Evolutionary conservation across 2,329 filamentous ascomycete genomes (phyloP), one percentile per base, ranked within the genome.

Genomic region (Aspergillus ustus): DNA sequence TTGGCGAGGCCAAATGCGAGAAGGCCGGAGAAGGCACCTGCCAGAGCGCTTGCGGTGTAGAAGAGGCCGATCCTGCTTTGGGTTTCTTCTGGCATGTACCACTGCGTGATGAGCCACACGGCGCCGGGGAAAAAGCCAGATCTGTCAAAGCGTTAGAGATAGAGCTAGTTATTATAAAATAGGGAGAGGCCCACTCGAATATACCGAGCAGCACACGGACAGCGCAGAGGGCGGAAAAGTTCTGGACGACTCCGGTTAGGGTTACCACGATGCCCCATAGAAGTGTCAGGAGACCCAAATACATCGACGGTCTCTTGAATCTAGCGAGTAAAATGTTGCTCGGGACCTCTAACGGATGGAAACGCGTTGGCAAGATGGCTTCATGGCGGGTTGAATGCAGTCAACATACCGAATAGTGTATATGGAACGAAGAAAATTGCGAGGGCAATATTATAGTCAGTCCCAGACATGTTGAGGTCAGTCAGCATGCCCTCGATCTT

Each of bases 141-240:
- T n/a, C 53, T 56, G 20, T 37, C 19, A 7, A 45, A 7, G 2
- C 2, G 49, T 51, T 51, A 51, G 28, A 8, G 5, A 52, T 5
- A 20, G 34, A 40, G 13, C 4, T 13, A 20, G 3, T n/a, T n/a
- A 7, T 7, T 5, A 8, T 31, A 7, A 1, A 7, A 1, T 48
- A n/a, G 7, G 4, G n/a, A 37, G 17, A 28, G 4, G 13, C 62
- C n/a, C 59, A 61, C 62, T 79, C 78, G 4, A 75, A 77, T 4
- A 79, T 70, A 46, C 78, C 80, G 43, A 74, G 77, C 66, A 84
- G 82, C 61, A 83, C 77, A 5, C 82, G 77, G 8, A 78, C 75
- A 2, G 83, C 28, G 1, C 28, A 19, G 1, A 56, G 43, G 4
- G 17, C 29, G 5, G 9, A 25, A 37, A 48, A 56, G 11, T 15